Base-by-base conservation (phyloP, 225 moss, liverwort and hornwort species). In the Polytrichum commune region DNA sequence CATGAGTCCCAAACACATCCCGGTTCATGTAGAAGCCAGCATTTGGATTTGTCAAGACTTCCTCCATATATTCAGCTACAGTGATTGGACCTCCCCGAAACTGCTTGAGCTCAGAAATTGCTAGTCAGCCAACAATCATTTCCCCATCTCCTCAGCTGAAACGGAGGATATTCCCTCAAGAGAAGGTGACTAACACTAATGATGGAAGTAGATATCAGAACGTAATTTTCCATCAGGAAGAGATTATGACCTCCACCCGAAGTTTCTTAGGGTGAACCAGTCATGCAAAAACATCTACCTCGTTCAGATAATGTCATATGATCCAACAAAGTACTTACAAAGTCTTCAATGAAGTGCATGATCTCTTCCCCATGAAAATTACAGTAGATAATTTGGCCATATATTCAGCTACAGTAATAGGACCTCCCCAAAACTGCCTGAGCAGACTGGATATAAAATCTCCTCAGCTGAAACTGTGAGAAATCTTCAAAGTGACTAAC, bases 41-140 rank as follows among this genome's bases (percentile, higher is more conserved):
- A 63, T 70, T 94, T 57, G 97, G 94, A 80, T 98, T 94, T 29
- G 94, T 95, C 76, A 95, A 81, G 8, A 94, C 91, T 78, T 98
- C 91, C 84, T 85, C 91, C 91, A 94, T 95, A 29, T 95, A 98
- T 72, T 98, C 92, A 8, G 98, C 91, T 32, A 95, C 84, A 5
- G 98, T 81, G 61, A 98, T 98, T 9, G 98, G 98, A 7, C 98
- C 98, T 70, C 97, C 97, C 54, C 95, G 81, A 79, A 96, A 93
- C 91, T 94, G 91, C 60, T 33, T 53, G 19, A 27, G 19, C 35
- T 35, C 19, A 73, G n/a, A 30, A 63, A 62, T 53, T 62, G 1
- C 77, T 62, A 3, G 46, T 66, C 65, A 73, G 76, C 16, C 28
- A 23, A 16, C 60, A 63, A 63, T 27, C 69, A 35, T 23, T 23